Evolutionary conservation across 176 grass and related monocot genomes (phyloP).

Genomic region (Saccharum officinarum): DNA sequence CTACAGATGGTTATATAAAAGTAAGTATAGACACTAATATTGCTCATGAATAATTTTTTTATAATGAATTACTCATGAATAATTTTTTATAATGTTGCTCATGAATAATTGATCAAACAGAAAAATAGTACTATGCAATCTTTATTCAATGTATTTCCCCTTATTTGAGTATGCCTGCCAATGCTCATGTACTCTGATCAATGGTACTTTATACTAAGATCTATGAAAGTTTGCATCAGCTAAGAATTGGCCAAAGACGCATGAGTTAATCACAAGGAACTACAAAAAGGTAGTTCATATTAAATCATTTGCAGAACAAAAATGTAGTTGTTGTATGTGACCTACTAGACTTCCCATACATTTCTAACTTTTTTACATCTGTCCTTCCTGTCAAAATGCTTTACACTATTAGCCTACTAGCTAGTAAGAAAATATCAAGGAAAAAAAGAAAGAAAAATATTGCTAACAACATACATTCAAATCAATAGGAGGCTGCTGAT

Average conservation of each 20-base stretch:
- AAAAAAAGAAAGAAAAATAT: neutral
- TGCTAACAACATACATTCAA: slow-evolving; percentile 72
- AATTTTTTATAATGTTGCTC: neutral
- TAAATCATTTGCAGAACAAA: neutral
- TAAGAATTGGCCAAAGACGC: neutral
- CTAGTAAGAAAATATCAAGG: neutral
- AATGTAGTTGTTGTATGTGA: neutral
- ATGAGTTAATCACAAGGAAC: neutral
- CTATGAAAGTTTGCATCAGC: neutral
- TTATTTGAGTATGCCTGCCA: neutral
- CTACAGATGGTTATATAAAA: neutral
- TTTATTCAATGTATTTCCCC: neutral
- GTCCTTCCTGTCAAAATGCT: neutral
- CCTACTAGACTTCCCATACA: neutral
- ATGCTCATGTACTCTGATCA: neutral
- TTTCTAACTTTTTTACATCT: neutral
- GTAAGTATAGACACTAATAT: neutral
- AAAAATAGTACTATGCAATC: neutral
- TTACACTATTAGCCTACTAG: neutral
- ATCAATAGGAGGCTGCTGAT: slow-evolving; percentile 56
- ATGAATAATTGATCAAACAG: neutral
- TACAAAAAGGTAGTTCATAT: neutral
- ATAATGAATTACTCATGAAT: too few relatives aligned
- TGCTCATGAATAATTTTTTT: neutral
- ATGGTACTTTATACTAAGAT: neutral